Evolutionary conservation across 768 basidiomycete genomes (phyloP).

Genomic region (Exidia glandulosa): DNA sequence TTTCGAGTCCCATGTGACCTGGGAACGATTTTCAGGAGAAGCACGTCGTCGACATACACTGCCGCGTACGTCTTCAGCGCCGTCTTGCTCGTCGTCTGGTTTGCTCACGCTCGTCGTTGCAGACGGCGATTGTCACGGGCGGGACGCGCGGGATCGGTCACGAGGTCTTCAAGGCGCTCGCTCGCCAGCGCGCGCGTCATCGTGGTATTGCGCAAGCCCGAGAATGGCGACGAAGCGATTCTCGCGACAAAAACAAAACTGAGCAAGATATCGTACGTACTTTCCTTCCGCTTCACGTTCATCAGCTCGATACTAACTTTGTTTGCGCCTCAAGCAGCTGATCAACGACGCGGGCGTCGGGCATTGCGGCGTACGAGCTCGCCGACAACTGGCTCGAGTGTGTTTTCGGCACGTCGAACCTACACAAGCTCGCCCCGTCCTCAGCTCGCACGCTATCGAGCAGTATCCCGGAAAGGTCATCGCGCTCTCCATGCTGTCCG

Average conservation of each 20-base stretch:
- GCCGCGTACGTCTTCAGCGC: background rate
- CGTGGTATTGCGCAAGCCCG: constrained; percentile 13
- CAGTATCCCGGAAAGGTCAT: background rate
- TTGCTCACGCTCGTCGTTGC: too few relatives aligned
- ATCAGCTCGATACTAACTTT: too few relatives aligned
- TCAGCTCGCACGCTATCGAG: constrained; percentile 9
- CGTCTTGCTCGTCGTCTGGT: too few relatives aligned
- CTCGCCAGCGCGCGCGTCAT: constrained; percentile 18
- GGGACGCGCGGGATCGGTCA: constrained; percentile 19
- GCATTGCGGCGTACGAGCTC: constrained; percentile 18
- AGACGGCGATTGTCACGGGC: constrained; percentile 22
- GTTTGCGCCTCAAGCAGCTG: constrained; percentile 15
- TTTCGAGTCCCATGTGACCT: too few relatives aligned
- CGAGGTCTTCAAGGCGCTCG: constrained; percentile 18
- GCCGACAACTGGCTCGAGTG: constrained; percentile 15
- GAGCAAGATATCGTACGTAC: constrained; percentile 10
- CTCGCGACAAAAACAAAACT: constrained; percentile 15
- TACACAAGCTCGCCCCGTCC: constrained; percentile 26
- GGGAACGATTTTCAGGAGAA: background rate
- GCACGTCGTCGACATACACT: background rate
- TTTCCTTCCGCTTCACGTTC: too few relatives aligned
- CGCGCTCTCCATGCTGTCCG: constrained; percentile 13
- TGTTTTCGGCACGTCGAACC: constrained; percentile 20
- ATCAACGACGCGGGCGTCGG: constrained; percentile 19
- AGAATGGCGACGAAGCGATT: constrained; percentile 16